phyloP scores from a whole-genome alignment of 208 protist genomes.

The Wallacemonas sp. region DNA sequence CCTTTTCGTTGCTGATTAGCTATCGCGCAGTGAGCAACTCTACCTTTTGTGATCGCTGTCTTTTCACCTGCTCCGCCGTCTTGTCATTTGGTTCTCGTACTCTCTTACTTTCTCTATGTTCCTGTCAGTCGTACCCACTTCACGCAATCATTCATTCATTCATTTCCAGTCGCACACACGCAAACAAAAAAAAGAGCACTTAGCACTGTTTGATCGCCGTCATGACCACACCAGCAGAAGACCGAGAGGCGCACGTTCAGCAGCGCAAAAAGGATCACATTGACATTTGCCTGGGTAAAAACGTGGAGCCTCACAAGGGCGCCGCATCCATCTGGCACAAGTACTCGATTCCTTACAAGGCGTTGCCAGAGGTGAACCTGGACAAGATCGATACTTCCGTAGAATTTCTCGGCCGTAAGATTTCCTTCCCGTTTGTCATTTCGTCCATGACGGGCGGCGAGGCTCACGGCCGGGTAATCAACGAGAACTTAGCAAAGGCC shows the following conservation, averaged over 20 bases:
- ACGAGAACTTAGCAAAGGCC: slow-evolving; percentile 88
- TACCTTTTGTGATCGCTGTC: too few species aligned
- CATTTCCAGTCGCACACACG: neutral
- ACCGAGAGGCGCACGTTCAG: slow-evolving; percentile 73
- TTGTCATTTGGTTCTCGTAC: too few species aligned
- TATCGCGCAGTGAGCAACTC: too few species aligned
- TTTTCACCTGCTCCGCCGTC: too few species aligned
- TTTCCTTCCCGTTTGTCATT: slow-evolving; percentile 88
- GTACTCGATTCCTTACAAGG: slow-evolving; percentile 85
- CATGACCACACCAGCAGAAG: neutral
- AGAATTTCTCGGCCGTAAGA: slow-evolving; percentile 65
- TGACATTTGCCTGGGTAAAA: slow-evolving; percentile 81
- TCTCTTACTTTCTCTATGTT: slow-evolving; percentile 6
- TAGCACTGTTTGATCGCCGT: too few species aligned
- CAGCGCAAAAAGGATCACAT: slow-evolving; percentile 91
- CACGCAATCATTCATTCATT: neutral
- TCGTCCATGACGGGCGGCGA: slow-evolving; percentile 92
- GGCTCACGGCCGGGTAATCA: slow-evolving; percentile 87
- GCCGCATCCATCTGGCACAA: slow-evolving; percentile 64
- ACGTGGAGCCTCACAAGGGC: slow-evolving; percentile 83
- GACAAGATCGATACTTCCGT: slow-evolving; percentile 70
- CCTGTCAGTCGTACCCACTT: neutral
- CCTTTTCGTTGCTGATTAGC: too few species aligned
- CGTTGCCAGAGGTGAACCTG: slow-evolving; percentile 85
- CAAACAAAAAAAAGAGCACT: too few species aligned